phyloP scores from a whole-genome alignment of 176 grass and related monocot species.

The Secale cereale region DNA sequence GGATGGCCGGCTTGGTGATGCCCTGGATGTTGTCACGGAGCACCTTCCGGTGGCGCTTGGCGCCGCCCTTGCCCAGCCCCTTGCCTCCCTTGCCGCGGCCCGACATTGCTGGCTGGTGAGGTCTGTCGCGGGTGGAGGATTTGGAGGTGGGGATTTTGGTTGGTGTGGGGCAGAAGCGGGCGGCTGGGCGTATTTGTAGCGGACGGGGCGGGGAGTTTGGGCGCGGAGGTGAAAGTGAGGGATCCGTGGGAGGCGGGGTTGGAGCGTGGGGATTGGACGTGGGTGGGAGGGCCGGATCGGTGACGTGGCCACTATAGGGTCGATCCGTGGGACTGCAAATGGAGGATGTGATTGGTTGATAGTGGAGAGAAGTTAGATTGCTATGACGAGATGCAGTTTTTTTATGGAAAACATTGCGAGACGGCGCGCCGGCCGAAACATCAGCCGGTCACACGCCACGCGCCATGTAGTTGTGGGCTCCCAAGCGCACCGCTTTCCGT shows the following conservation, averaged over 20 bases:
- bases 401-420: no score
- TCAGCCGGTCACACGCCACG: no score
- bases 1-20: constrained; percentile 92
- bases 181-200: no score
- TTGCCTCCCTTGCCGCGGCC: constrained; percentile 91
- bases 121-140: no score
- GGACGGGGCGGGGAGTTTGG: neutral
- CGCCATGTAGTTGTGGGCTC: no score
- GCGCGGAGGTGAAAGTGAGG: neutral
- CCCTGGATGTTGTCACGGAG: constrained; percentile 97
- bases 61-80: constrained; percentile 82
- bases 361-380: no score
- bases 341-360: neutral
- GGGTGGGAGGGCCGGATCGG: neutral
- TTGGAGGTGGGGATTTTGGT: no score
- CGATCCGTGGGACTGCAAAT: neutral
- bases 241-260: neutral
- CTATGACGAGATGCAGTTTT: no score
- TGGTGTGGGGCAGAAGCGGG: no score
- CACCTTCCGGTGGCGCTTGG: constrained; percentile 85
- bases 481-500: no score
- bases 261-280: neutral
- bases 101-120: no score
- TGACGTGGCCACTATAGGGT: neutral
- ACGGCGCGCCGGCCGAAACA: no score